Conservation (phyloP, 148 eudicot genomes). For the Nyssa sinensis region DNA sequence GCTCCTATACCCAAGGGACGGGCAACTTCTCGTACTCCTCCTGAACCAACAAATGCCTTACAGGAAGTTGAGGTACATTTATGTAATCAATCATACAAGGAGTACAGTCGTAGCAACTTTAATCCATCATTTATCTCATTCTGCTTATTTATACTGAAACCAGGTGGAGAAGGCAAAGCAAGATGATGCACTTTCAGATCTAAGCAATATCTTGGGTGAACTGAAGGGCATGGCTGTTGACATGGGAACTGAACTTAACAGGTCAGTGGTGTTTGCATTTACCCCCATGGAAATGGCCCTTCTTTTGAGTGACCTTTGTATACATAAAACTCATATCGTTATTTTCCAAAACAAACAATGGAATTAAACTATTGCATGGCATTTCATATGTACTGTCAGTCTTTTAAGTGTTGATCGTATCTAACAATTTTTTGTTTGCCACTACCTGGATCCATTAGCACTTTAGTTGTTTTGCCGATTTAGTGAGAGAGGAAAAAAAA, state of each 20-base stretch:
- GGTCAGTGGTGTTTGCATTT: conserved; percentile 32
- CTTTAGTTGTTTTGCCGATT: no score
- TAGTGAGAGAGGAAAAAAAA: no score
- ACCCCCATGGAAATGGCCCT: background rate
- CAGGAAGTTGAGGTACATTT: conserved; percentile 68
- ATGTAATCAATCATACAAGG: background rate
- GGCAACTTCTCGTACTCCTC: conserved; percentile 40
- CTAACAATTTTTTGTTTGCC: no score
- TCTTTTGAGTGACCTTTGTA: background rate
- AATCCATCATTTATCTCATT: background rate
- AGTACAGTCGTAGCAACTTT: background rate
- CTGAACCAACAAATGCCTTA: conserved; percentile 65
- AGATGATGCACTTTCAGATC: conserved; percentile 70
- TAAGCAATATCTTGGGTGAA: conserved; percentile 78
- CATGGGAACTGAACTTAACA: conserved; percentile 87
- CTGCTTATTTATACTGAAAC: conserved; percentile 5
- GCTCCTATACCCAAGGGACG: conserved; percentile 41
- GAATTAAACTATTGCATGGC: no score
- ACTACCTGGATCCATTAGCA: no score
- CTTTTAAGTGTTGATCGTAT: no score
- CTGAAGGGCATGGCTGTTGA: conserved; percentile 90
- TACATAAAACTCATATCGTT: no score
- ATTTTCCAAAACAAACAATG: no score
- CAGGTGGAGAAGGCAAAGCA: conserved; percentile 84
- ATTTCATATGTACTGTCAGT: no score